Evolutionary conservation across 768 basidiomycete genomes (phyloP), one percentile per base, ranked within the genome.

Genomic region (Daedaleopsis sinensis): DNA sequence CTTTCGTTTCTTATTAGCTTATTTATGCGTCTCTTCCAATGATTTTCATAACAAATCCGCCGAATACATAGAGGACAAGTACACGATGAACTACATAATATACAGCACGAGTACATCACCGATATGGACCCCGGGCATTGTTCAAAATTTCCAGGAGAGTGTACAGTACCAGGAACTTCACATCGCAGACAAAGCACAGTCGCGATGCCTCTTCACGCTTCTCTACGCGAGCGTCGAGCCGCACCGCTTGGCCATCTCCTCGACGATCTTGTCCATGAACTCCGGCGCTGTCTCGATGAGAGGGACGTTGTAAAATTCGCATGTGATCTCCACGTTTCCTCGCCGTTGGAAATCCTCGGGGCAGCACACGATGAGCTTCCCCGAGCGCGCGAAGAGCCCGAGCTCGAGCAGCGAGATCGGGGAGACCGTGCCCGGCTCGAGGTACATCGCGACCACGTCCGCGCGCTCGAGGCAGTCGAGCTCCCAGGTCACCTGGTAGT

Each of bases 391-490:
- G 35, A 36, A 38, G 16, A 55, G 54, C 42, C 54, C 54, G 16
- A 55, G 54, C 27, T 55, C 54, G 12, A 55, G 42, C 21, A 55
- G 54, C 11, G 54, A 24, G 54, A 55, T 55, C 3, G 54, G 54
- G n/a, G 42, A 44, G 23, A 13, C 10, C 2, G 39, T 44, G 13
- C 36, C 19, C 16, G 24, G 42, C 9, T 24, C 21, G 24, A 55
- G 27, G 54, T 55, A 55, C 54, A 55, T 55, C 18, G 54, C 39
- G 54, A 55, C 46, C 23, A 55, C n/a, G 43, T 55, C 54, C 24
- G 43, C 54, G 39, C 27, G 39, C 23, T 32, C 23, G 16, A 16
- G 39, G 10, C 43, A n/a, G 6, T 55, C 15, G 54, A 55, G 54
- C 43, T 55, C 54, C 54, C 54, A 55, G 23, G 19, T 16, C 12